These are phyloP conservation scores for Rhodomyrtus tomentosa DNA, from an alignment of 345 rosid genomes.

Conservation along the genomic window DNA sequence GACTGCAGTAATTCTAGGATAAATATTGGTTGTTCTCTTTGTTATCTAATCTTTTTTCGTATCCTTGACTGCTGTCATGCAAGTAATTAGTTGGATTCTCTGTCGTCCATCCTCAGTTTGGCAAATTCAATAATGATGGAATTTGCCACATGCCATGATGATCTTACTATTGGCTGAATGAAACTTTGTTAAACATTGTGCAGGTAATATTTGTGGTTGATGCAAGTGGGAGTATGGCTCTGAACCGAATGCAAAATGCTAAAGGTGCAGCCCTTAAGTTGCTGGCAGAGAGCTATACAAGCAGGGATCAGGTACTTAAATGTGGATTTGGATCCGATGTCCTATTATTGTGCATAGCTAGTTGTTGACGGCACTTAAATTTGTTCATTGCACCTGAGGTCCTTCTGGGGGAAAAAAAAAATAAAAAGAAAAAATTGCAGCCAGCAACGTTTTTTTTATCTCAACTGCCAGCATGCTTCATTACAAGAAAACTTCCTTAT, in stretches of 20 bases:
- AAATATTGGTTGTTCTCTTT: not conserved
- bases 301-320: constrained; percentile 81
- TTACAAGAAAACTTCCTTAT: not conserved
- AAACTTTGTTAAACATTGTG: not conserved
- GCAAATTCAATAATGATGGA: not conserved
- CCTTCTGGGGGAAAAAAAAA: not conserved
- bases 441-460: not conserved
- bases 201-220: constrained; percentile 94
- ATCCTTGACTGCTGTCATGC: not conserved
- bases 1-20: not conserved
- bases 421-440: not conserved
- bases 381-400: not conserved
- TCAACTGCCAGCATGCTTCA: not conserved
- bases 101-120: not conserved
- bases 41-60: not conserved
- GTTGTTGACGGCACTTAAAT: not conserved
- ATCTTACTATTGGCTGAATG: constrained; percentile 2
- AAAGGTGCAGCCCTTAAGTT: constrained; percentile 95
- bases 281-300: constrained; percentile 94
- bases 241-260: constrained; percentile 96
- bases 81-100: not conserved
- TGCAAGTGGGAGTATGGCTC: constrained; percentile 99
- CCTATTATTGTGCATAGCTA: not conserved
- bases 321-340: not conserved
- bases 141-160: not conserved